phyloP scores from a whole-genome alignment of 2,329 filamentous ascomycete species.

The Aspergillus sp. region DNA sequence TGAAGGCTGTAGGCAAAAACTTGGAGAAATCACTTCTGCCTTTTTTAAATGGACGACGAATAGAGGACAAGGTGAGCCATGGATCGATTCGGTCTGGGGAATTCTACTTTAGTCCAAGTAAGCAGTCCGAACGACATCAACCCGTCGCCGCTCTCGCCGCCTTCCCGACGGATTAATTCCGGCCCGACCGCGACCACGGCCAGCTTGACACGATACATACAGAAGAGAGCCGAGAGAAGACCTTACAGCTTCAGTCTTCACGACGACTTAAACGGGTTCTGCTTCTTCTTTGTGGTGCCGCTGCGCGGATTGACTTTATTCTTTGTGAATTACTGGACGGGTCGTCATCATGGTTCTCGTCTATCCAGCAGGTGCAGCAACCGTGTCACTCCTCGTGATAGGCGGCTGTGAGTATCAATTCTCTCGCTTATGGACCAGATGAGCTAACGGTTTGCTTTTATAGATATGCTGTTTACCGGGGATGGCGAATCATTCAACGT shows the following conservation, averaged over 20 bases:
- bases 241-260: neutral
- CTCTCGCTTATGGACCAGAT: conserved; percentile 2
- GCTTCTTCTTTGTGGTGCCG: neutral
- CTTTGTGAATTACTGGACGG: conserved; percentile 3
- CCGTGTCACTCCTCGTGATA: conserved; percentile 63
- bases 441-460: conserved; percentile 15
- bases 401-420: conserved; percentile 62
- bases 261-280: no score
- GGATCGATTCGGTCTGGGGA: conserved; percentile 22
- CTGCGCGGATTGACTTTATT: neutral
- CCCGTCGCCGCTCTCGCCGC: conserved; percentile 1
- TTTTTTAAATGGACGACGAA: neutral
- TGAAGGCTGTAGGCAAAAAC: neutral
- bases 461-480: conserved; percentile 98
- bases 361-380: conserved; percentile 64
- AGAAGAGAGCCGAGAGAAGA: neutral
- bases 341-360: conserved; percentile 58
- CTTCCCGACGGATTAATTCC: conserved; percentile 23
- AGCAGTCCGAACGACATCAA: neutral
- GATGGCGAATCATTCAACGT: conserved; percentile 95
- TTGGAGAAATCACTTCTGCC: neutral
- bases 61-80: conserved; percentile 12
- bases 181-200: conserved; percentile 13
- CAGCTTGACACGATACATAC: neutral
- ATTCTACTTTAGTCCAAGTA: conserved; percentile 2